These are phyloP conservation scores for Aspergillus felis DNA, from an alignment of 2,329 filamentous ascomycete species.

Conservation along the genomic window DNA sequence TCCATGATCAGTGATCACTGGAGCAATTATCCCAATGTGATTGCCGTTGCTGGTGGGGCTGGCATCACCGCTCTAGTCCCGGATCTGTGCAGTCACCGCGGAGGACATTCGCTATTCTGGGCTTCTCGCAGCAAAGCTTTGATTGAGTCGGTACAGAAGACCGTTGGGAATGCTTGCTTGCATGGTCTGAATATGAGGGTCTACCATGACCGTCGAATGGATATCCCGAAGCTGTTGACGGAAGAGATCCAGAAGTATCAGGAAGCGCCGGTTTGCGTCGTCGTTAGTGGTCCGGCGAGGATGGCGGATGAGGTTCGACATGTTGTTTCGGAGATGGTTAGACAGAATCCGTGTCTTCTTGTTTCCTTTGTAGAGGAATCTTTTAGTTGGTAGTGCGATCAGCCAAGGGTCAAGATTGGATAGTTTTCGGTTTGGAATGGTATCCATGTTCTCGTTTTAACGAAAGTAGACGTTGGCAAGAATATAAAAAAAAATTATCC, in stretches of 20 bases:
- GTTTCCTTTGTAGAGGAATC: not conserved
- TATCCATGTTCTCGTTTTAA: too few relatives aligned
- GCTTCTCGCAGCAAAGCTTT: not conserved
- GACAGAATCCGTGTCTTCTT: not conserved
- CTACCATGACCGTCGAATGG: not conserved
- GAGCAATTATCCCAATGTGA: not conserved
- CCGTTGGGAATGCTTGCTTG: not conserved
- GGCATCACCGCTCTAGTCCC: not conserved
- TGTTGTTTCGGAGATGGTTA: not conserved
- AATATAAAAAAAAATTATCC: too few relatives aligned
- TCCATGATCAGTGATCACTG: not conserved
- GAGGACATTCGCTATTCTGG: not conserved
- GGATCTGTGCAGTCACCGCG: not conserved
- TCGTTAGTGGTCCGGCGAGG: not conserved
- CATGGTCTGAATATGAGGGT: not conserved
- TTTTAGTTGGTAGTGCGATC: conserved; percentile 1
- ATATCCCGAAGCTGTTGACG: not conserved
- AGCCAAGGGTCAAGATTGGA: too few relatives aligned
- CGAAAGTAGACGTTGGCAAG: too few relatives aligned
- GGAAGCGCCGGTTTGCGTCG: not conserved
- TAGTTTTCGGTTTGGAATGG: too few relatives aligned
- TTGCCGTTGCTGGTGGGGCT: not conserved
- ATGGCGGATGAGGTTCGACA: conserved; percentile 4
- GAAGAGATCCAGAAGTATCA: not conserved
- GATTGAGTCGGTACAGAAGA: not conserved